Conservation (phyloP, 495 filamentous ascomycete genomes). For the Trichocladium antarcticum region DNA sequence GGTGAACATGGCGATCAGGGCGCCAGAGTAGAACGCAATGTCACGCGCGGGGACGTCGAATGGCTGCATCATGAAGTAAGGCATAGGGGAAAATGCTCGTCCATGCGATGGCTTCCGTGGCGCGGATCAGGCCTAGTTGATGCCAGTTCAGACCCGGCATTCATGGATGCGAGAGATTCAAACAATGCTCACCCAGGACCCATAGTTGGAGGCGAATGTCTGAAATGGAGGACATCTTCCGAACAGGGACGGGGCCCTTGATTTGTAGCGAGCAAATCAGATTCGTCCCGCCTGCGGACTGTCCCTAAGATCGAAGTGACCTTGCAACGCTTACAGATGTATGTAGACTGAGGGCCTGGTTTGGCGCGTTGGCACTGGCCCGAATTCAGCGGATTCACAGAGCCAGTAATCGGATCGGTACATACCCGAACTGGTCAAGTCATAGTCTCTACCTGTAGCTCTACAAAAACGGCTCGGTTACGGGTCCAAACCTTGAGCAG, state of each 20-base stretch:
- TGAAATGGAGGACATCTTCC: constrained; percentile 3
- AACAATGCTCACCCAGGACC: constrained; percentile 1
- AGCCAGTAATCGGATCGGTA: no score
- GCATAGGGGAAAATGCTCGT: constrained; percentile 7
- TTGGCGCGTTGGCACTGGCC: no score
- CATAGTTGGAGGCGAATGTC: constrained; percentile 6
- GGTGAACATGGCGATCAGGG: constrained; percentile 1
- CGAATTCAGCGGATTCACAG: no score
- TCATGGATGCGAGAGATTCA: background rate
- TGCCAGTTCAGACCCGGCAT: background rate
- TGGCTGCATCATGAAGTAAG: constrained; percentile 7
- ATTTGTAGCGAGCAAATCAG: background rate
- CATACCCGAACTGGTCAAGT: no score
- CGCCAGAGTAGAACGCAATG: constrained; percentile 3
- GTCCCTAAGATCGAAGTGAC: constrained; percentile 11
- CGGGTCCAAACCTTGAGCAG: no score
- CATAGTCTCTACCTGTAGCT: no score
- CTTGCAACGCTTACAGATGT: no score
- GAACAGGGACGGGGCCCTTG: background rate
- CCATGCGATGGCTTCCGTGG: constrained; percentile 10
- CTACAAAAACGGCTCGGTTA: no score
- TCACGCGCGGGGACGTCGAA: constrained; percentile 5
- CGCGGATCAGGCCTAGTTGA: constrained; percentile 5
- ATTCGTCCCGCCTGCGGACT: background rate
- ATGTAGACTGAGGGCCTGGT: no score